Base-by-base conservation (phyloP, 2,329 filamentous ascomycete genomes). In the Arthroderma uncinatum region DNA sequence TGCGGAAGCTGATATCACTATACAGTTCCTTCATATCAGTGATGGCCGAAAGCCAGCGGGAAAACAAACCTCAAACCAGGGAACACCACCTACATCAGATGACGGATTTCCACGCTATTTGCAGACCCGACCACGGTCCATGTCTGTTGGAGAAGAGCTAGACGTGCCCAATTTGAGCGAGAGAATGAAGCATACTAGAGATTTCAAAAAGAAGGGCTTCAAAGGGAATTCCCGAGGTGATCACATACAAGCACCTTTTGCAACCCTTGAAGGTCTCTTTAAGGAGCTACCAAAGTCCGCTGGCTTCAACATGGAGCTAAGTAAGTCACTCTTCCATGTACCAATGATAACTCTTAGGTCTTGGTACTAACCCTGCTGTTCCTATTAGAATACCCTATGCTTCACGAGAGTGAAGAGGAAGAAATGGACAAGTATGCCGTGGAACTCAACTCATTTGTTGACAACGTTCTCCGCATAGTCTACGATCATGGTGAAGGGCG, bases 271-370 rank as follows among this genome's bases (percentile, higher is more conserved):
- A 70, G 89, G 96, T 61, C 84, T 97, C 69, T 96, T 98, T 74
- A 81, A 82, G 65, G 85, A 91, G 67, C 76, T 98, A 0, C 89
- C 90, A 0, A 81, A 86, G 61, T 79, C 82, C 12, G 87, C 95
- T 21, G 91, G 93, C 12, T 98, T 98, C 79, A 97, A 98, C 72
- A 95, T 98, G 64, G 93, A 98, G 76, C 87, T 98, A 81, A 97
- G 76, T 78, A 69, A 68, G 76, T 72, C 23, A 12, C 4, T 61
- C 48, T 36, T 19, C n/a, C n/a, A 37, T 39, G 12, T 16, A 36
- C 33, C 12, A 25, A 21, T 39, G 16, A 33, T 2, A 28, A 16
- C 19, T n/a, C 1, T 12, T 55, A 4, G 14, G 39, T 19, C 30
- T 10, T 36, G 23, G 23, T 33, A 23, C 56, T 58, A 57, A 44